Evolutionary conservation across 1,284 basidiomycete genomes (phyloP).

Genomic region (Cutaneotrichosporon cavernicola): DNA sequence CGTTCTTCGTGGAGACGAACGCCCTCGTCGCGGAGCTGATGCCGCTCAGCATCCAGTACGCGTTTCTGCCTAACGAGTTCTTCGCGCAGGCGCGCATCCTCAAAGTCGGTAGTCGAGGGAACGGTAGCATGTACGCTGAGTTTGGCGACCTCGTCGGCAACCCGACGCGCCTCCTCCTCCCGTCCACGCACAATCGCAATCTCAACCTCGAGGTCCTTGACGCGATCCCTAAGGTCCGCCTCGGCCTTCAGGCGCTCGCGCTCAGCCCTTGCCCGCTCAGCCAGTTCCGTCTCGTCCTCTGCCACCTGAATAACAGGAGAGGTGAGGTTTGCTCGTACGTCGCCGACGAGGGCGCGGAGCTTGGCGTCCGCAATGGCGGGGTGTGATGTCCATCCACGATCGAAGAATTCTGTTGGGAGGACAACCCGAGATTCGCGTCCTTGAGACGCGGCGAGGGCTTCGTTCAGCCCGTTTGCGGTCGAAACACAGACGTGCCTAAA

Average conservation of each 20-base stretch:
- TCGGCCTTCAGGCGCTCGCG: constrained; percentile 35
- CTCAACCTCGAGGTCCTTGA: constrained; percentile 51
- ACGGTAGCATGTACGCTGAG: constrained; percentile 29
- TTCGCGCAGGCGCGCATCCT: constrained; percentile 25
- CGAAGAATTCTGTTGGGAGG: constrained; percentile 19
- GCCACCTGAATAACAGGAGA: constrained; percentile 6
- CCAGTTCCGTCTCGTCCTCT: constrained; percentile 1
- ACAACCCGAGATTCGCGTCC: constrained; percentile 14
- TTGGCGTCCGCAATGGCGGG: constrained; percentile 46
- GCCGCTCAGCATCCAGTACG: constrained; percentile 65
- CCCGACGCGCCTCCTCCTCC: constrained; percentile 42
- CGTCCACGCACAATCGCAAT: constrained; percentile 37
- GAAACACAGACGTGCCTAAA: constrained; percentile 68
- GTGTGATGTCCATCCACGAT: constrained; percentile 43
- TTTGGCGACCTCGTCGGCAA: constrained; percentile 41
- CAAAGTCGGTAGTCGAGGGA: constrained; percentile 26
- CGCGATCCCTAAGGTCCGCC: constrained; percentile 40
- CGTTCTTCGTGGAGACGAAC: constrained; percentile 66
- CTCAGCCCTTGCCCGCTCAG: constrained; percentile 28
- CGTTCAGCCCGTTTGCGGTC: constrained; percentile 67
- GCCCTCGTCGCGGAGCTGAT: constrained; percentile 65
- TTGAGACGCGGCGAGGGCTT: constrained; percentile 48
- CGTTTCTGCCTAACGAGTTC: constrained; percentile 40
- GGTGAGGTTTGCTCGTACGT: constrained; percentile 33
- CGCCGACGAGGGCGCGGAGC: constrained; percentile 36